phyloP scores from a whole-genome alignment of 2,329 filamentous ascomycete genomes.

The Pyrenochaeta sp. region DNA sequence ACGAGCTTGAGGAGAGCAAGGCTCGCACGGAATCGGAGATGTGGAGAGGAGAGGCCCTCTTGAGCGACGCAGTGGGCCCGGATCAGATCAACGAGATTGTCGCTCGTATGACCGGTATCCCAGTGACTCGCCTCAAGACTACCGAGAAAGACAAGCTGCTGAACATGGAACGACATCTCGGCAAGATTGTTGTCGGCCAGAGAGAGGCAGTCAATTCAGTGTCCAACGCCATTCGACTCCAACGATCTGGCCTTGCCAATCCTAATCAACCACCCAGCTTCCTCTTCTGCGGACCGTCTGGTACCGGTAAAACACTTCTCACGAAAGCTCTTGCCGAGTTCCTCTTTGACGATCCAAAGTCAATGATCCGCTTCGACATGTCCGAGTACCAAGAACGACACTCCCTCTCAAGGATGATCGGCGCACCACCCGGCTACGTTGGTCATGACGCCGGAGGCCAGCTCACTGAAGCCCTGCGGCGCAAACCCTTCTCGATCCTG shows the following conservation, averaged over 20 bases:
- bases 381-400: conserved; percentile 99
- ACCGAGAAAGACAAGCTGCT: conserved; percentile 99
- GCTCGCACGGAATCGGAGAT: conserved; percentile 75
- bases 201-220: conserved; percentile 92
- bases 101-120: conserved; percentile 96
- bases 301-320: conserved; percentile 96
- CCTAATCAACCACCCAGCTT: conserved; percentile 97
- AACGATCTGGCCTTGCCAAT: conserved; percentile 92
- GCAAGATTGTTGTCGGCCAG: conserved; percentile 88
- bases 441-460: conserved; percentile 96
- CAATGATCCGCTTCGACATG: conserved; percentile 99
- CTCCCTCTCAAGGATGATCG: conserved; percentile 95
- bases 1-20: conserved; percentile 81
- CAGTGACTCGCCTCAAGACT: conserved; percentile 90
- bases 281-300: conserved; percentile 97
- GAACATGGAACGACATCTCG: conserved; percentile 89
- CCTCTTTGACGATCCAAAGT: conserved; percentile 93
- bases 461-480: conserved; percentile 90
- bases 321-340: conserved; percentile 98
- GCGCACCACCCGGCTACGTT: conserved; percentile 94
- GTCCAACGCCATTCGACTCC: conserved; percentile 93
- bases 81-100: conserved; percentile 99
- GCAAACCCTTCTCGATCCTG: conserved; percentile 95
- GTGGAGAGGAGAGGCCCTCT: conserved; percentile 68
- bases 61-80: conserved; percentile 92